These are phyloP conservation scores for Darksidea phi DNA, from an alignment of 495 filamentous ascomycete genomes.

Conservation along the genomic window DNA sequence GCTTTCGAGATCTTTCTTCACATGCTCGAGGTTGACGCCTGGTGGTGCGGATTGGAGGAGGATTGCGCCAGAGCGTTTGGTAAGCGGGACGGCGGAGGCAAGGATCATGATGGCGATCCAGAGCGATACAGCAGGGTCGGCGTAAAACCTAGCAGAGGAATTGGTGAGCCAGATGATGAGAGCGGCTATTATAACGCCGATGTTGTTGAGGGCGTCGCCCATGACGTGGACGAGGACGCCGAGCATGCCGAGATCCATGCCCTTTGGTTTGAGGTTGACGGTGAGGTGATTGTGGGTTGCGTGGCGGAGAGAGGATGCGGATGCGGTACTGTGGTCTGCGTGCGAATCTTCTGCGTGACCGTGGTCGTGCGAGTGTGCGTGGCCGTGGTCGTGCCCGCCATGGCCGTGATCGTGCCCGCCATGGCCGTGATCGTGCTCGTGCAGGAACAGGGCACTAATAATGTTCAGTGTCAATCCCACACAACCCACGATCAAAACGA, in stretches of 20 bases:
- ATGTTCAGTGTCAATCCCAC: slow-evolving; percentile 31
- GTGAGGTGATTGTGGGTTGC: slow-evolving; percentile 23
- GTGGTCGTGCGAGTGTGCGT: slow-evolving; percentile 11
- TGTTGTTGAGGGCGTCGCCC: slow-evolving; percentile 93
- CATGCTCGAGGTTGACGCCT: slow-evolving; percentile 29
- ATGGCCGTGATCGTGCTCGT: slow-evolving; percentile 34
- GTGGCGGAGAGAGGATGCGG: slow-evolving; percentile 6
- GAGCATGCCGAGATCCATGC: slow-evolving; percentile 51
- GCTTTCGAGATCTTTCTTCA: slow-evolving; percentile 46
- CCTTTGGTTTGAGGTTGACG: not conserved
- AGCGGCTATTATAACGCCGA: slow-evolving; percentile 92
- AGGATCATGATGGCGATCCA: slow-evolving; percentile 96
- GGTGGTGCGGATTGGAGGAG: slow-evolving; percentile 36
- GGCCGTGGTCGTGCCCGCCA: slow-evolving; percentile 8
- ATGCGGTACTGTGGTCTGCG: slow-evolving; percentile 3
- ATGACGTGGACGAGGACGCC: slow-evolving; percentile 58
- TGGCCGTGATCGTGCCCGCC: slow-evolving; percentile 21
- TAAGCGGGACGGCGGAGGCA: slow-evolving; percentile 48
- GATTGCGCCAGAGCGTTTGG: slow-evolving; percentile 44
- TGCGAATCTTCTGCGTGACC: not conserved
- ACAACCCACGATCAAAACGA: slow-evolving; percentile 40
- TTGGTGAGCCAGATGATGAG: slow-evolving; percentile 87
- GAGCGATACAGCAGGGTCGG: slow-evolving; percentile 91
- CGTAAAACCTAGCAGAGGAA: slow-evolving; percentile 68
- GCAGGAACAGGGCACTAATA: slow-evolving; percentile 31